Evolutionary conservation across 2,329 filamentous ascomycete species (phyloP).

Genomic region (Hymenotorrendiella dingleyae): DNA sequence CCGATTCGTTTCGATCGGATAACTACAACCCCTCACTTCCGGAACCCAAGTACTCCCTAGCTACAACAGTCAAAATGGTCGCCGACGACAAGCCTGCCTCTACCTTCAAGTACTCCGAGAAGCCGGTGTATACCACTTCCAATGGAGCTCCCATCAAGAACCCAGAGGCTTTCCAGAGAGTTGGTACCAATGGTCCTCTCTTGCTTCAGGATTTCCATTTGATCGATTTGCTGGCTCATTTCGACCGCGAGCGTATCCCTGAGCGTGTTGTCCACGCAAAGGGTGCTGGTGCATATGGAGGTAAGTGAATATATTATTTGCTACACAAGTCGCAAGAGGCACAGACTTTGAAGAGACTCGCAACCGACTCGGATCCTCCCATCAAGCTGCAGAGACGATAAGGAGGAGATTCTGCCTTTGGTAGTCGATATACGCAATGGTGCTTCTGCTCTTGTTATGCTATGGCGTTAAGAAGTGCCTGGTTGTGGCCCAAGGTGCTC

Average conservation of each 20-base stretch:
- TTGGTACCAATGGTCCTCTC: constrained; percentile 51
- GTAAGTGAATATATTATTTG: constrained; percentile 10
- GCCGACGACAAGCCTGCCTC: constrained; percentile 38
- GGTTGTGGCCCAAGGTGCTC: too few species aligned
- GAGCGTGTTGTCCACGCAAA: constrained; percentile 58
- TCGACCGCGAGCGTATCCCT: constrained; percentile 46
- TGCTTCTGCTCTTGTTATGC: too few species aligned
- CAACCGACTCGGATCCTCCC: too few species aligned
- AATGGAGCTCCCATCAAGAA: constrained; percentile 53
- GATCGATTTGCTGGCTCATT: constrained; percentile 54
- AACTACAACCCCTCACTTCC: too few species aligned
- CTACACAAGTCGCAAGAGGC: too few species aligned
- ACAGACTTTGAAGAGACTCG: too few species aligned
- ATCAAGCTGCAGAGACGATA: too few species aligned
- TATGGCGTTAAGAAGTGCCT: too few species aligned
- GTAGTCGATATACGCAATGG: too few species aligned
- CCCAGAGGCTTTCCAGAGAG: constrained; percentile 45
- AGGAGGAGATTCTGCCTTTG: too few species aligned
- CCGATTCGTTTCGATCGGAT: too few species aligned
- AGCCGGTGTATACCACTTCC: constrained; percentile 52
- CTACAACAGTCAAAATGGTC: constrained; percentile 33
- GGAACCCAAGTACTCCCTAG: too few species aligned
- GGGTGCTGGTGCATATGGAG: constrained; percentile 37
- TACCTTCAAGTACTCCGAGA: constrained; percentile 50
- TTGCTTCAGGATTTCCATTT: constrained; percentile 61